Evolutionary conservation across 2,329 filamentous ascomycete species (phyloP).

Genomic region (Paecilomyces dactylethromorphus): DNA sequence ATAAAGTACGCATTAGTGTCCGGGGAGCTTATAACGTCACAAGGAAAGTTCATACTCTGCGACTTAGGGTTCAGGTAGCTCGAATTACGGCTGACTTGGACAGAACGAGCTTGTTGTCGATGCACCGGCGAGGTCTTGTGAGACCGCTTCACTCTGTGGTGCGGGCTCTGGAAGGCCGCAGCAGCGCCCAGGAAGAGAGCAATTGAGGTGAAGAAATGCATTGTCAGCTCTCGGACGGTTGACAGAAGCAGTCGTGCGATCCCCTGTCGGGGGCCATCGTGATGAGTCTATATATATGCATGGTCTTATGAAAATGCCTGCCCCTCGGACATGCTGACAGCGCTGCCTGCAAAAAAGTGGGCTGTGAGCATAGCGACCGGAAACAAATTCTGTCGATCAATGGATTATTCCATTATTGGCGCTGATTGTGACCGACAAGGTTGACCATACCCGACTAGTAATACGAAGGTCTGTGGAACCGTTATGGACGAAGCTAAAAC

Average conservation of each 20-base stretch:
- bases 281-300: not conserved
- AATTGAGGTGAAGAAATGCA: not conserved
- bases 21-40: not conserved
- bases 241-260: not conserved
- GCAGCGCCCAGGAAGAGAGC: not conserved
- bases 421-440: not conserved
- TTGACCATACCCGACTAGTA: not conserved
- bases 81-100: not conserved
- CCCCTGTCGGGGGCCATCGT: not conserved
- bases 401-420: not conserved
- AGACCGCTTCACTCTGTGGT: not conserved
- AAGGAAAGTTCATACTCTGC: constrained; percentile 8
- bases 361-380: not conserved
- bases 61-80: not conserved
- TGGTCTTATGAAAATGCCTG: not conserved
- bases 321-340: not conserved
- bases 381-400: not conserved
- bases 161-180: not conserved
- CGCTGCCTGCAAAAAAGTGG: not conserved
- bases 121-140: not conserved
- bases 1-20: constrained; percentile 9
- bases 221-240: not conserved
- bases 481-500: not conserved
- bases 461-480: not conserved
- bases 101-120: not conserved